phyloP scores from a whole-genome alignment of 163 green algal species.

The Botryococcus braunii region DNA sequence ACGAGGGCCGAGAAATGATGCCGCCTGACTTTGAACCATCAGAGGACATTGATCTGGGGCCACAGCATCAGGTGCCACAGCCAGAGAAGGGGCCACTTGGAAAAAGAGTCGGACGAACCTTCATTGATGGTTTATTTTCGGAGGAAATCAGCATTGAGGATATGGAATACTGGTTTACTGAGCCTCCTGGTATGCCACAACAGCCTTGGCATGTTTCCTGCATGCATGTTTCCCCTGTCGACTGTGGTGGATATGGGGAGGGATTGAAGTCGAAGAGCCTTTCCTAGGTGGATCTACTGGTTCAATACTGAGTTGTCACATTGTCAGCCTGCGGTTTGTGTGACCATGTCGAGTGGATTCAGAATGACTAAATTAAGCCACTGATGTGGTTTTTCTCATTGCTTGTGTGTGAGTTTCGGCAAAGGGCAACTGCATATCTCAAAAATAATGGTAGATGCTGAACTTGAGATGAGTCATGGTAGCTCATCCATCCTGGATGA shows the following conservation, averaged over 20 bases:
- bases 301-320: too few relatives aligned
- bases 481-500: too few relatives aligned
- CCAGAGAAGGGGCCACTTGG: slow-evolving; percentile 28
- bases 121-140: slow-evolving; percentile 5
- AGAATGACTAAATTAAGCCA: too few relatives aligned
- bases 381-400: too few relatives aligned
- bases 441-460: not conserved
- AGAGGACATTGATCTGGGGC: slow-evolving; percentile 15
- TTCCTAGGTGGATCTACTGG: too few relatives aligned
- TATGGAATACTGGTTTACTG: slow-evolving; percentile 40
- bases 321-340: too few relatives aligned
- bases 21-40: not conserved
- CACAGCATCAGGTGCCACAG: slow-evolving; percentile 21
- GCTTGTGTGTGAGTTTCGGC: too few relatives aligned
- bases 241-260: too few relatives aligned
- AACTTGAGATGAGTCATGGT: not conserved
- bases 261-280: too few relatives aligned
- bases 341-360: too few relatives aligned
- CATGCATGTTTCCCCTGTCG: not conserved
- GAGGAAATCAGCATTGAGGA: slow-evolving; percentile 13
- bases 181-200: slow-evolving; percentile 25
- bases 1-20: slow-evolving; percentile 1
- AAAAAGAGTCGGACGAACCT: slow-evolving; percentile 20
- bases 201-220: not conserved
- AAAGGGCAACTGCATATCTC: not conserved